Conservation (phyloP, 2,329 filamentous ascomycete genomes). For the Pseudocercospora pini-densiflorae region DNA sequence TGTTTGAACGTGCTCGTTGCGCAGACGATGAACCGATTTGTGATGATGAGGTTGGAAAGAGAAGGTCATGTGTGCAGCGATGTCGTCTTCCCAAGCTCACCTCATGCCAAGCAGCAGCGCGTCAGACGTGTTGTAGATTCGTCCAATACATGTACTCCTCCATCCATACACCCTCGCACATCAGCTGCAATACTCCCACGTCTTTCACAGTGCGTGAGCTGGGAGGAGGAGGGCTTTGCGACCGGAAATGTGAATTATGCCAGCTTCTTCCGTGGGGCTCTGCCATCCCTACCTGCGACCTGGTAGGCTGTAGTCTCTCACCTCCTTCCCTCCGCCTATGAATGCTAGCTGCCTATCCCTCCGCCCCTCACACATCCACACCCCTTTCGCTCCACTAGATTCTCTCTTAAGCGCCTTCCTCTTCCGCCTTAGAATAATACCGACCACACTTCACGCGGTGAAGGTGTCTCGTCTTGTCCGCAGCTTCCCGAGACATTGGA, state of each 20-base stretch:
- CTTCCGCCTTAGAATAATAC: background rate
- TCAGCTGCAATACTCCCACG: background rate
- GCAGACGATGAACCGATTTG: background rate
- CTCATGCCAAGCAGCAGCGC: background rate
- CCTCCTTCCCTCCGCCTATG: background rate
- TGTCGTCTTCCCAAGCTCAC: background rate
- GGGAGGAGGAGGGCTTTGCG: background rate
- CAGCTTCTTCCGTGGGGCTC: background rate
- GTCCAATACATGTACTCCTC: background rate
- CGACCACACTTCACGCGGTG: background rate
- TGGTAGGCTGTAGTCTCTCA: background rate
- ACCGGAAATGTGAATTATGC: background rate
- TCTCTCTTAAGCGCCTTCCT: conserved; percentile 3
- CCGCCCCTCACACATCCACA: background rate
- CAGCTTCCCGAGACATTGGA: conserved; percentile 2
- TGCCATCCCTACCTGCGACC: background rate
- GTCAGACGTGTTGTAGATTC: background rate
- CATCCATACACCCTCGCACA: background rate
- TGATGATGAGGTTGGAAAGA: background rate
- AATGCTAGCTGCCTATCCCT: background rate
- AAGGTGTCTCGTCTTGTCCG: background rate
- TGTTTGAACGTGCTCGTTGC: background rate
- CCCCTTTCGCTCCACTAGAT: background rate
- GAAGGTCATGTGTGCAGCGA: background rate
- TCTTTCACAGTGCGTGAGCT: background rate